Evolutionary conservation across 1,139 yeast species (phyloP).

Genomic region (Yamadazyma friedrichii): DNA sequence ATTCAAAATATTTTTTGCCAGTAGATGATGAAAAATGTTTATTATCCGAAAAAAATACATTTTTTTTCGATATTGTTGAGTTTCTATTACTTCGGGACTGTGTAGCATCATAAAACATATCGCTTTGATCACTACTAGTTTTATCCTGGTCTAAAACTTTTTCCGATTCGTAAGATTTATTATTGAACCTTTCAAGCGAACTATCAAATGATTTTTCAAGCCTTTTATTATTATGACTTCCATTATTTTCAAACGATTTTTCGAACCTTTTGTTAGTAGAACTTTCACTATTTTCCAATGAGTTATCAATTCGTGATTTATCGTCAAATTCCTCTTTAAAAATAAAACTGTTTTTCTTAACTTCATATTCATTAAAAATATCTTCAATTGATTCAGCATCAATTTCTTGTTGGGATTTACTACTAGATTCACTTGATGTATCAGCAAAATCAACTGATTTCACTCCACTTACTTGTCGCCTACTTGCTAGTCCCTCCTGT

Average conservation of each 20-base stretch:
- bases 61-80: neutral
- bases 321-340: slow-evolving; percentile 33
- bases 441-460: slow-evolving; percentile 36
- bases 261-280: neutral
- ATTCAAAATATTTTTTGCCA: neutral
- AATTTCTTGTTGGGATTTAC: slow-evolving; percentile 12
- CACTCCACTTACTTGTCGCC: too few species aligned
- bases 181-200: neutral
- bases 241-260: neutral
- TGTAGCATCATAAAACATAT: neutral
- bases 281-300: neutral
- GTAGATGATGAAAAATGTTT: neutral
- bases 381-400: slow-evolving; percentile 29
- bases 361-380: slow-evolving; percentile 30
- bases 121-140: neutral
- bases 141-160: too few species aligned
- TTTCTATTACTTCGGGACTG: neutral
- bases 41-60: neutral
- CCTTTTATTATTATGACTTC: neutral
- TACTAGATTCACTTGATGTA: slow-evolving; percentile 28
- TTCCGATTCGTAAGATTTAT: too few species aligned
- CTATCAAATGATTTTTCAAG: neutral
- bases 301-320: neutral
- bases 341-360: slow-evolving; percentile 17
- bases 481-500: too few species aligned